Percentiles rank a stretch among this genome's conserved stretches.
Conservation (phyloP, 352 stramenopile species). For the Globisporangium mamillatum region DNA sequence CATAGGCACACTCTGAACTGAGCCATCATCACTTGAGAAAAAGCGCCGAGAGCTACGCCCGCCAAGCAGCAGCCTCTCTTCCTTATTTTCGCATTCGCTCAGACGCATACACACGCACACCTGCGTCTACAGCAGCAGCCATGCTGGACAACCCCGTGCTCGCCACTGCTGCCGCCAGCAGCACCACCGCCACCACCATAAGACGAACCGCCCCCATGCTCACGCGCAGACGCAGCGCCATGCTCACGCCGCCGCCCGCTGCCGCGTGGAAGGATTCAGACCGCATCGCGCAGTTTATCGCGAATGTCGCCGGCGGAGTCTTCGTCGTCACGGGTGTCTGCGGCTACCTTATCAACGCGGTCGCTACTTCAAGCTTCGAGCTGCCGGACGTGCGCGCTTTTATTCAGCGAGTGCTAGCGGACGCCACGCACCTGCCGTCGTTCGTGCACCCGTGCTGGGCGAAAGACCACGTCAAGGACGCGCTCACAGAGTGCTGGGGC, state of each 20-base stretch:
- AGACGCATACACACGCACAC: background rate
- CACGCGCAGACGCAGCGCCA: background rate
- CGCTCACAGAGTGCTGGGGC: slow-evolving; percentile 32
- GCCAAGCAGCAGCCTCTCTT: background rate
- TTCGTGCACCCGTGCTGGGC: slow-evolving; percentile 22
- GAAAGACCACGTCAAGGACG: slow-evolving; percentile 20
- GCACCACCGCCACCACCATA: background rate
- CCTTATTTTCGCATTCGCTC: background rate
- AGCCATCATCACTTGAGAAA: slow-evolving; percentile 2
- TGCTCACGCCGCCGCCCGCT: background rate
- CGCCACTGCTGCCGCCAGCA: background rate
- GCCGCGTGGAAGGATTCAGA: slow-evolving; percentile 57
- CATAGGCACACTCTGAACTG: background rate
- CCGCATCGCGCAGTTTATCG: slow-evolving; percentile 58
- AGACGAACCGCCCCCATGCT: background rate
- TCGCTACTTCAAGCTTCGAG: slow-evolving; percentile 27
- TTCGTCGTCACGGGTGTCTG: slow-evolving; percentile 42
- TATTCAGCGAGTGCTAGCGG: background rate
- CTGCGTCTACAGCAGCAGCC: background rate
- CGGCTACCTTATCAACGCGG: slow-evolving; percentile 31
- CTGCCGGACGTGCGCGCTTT: slow-evolving; percentile 28
- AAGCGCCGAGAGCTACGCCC: slow-evolving; percentile 1
- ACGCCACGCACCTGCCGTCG: slow-evolving; percentile 10
- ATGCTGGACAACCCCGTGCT: slow-evolving; percentile 3
- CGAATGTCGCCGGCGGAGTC: slow-evolving; percentile 51